Percentiles rank a stretch among this genome's conserved stretches.
Evolutionary conservation across 2,329 filamentous ascomycete genomes (phyloP).

Genomic region (Dryadomyces quercus-mongolicae): DNA sequence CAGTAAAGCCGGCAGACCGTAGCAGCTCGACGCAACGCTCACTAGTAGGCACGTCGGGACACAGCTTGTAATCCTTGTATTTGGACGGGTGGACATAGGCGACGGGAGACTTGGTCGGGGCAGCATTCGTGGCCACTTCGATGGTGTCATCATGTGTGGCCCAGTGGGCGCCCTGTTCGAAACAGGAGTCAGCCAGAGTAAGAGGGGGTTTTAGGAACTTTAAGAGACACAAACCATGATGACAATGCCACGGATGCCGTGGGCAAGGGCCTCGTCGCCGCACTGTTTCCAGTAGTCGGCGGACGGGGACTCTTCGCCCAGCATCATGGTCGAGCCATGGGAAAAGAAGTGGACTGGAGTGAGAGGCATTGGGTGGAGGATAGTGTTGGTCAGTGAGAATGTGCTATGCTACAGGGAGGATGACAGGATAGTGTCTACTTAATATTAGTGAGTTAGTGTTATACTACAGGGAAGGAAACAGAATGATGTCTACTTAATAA

Average conservation of each 20-base stretch:
- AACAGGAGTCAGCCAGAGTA: too few species aligned
- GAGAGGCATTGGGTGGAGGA: slow-evolving; percentile 1
- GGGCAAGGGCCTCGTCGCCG: slow-evolving; percentile 48
- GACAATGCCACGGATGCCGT: slow-evolving; percentile 48
- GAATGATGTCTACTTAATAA: background rate
- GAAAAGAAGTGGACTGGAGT: slow-evolving; percentile 55
- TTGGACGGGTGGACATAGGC: slow-evolving; percentile 55
- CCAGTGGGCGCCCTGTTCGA: slow-evolving; percentile 59
- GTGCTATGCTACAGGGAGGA: too few species aligned
- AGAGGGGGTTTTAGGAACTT: too few species aligned
- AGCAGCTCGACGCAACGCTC: slow-evolving; percentile 38
- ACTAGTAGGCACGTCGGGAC: slow-evolving; percentile 43
- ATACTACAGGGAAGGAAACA: background rate
- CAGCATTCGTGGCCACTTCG: slow-evolving; percentile 48
- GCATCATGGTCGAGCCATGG: slow-evolving; percentile 62
- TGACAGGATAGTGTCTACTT: background rate
- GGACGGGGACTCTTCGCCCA: slow-evolving; percentile 49
- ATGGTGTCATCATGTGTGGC: slow-evolving; percentile 42
- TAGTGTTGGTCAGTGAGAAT: too few species aligned
- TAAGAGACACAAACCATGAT: slow-evolving; percentile 45
- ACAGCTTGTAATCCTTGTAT: slow-evolving; percentile 49
- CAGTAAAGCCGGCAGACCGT: slow-evolving; percentile 38
- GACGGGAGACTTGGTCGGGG: slow-evolving; percentile 48
- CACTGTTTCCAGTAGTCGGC: slow-evolving; percentile 54
- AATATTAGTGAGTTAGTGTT: background rate